Conservation (phyloP, 139 green algal species). For the Tetraselmis striata region DNA sequence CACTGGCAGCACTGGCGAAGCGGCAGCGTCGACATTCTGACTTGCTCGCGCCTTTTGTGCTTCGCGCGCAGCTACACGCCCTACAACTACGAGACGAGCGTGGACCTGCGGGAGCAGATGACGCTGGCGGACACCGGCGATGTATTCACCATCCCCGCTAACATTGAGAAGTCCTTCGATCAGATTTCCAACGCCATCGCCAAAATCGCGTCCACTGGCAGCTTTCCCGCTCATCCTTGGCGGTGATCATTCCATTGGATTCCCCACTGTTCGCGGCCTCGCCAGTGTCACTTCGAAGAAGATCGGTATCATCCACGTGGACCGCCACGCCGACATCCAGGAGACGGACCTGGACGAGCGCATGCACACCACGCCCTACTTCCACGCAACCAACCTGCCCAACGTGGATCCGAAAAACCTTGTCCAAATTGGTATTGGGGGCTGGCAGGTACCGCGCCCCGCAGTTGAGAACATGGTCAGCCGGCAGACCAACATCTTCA, state of each 20-base stretch:
- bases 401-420: slow-evolving; percentile 8
- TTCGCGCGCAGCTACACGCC: slow-evolving; percentile 12
- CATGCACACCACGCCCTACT: slow-evolving; percentile 19
- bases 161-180: slow-evolving; percentile 17
- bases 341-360: slow-evolving; percentile 17
- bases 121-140: slow-evolving; percentile 11
- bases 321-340: slow-evolving; percentile 17
- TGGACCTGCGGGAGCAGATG: slow-evolving; percentile 16
- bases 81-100: slow-evolving; percentile 16
- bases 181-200: slow-evolving; percentile 17
- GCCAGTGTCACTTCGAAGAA: slow-evolving; percentile 6
- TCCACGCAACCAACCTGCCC: slow-evolving; percentile 16
- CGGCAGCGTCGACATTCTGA: too few relatives aligned
- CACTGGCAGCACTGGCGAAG: too few relatives aligned
- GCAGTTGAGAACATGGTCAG: slow-evolving; percentile 7
- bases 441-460: slow-evolving; percentile 13
- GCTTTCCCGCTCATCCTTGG: slow-evolving; percentile 14
- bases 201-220: slow-evolving; percentile 4
- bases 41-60: too few relatives aligned
- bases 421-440: slow-evolving; percentile 16
- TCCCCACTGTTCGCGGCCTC: slow-evolving; percentile 11
- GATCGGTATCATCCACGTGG: slow-evolving; percentile 19
- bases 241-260: slow-evolving; percentile 15
- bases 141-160: slow-evolving; percentile 16
- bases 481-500: slow-evolving; percentile 18